phyloP scores from a whole-genome alignment of 176 grass and related monocot species.

The Aegilops umbellulata region DNA sequence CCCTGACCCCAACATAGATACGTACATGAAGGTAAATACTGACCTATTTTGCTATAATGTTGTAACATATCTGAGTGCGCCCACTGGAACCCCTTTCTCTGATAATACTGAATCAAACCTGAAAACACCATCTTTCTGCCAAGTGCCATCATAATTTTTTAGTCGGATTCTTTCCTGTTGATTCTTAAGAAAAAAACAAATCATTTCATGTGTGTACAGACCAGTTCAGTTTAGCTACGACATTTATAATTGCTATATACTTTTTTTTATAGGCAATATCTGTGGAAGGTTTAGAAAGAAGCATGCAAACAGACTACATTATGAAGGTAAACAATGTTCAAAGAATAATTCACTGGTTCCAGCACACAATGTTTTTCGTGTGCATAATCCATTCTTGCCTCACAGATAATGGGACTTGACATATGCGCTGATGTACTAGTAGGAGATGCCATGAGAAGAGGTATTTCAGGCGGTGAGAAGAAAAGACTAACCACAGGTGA shows the following conservation, averaged over 20 bases:
- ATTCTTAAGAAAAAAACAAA: neutral
- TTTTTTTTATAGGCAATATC: constrained; percentile 59
- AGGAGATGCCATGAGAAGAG: constrained; percentile 85
- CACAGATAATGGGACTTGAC: constrained; percentile 92
- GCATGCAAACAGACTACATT: constrained; percentile 85
- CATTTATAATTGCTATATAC: neutral
- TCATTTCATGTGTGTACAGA: neutral
- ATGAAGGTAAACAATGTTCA: constrained; percentile 61
- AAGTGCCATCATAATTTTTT: neutral
- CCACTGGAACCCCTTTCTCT: neutral
- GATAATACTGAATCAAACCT: neutral
- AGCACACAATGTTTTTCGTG: neutral
- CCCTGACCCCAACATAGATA: constrained; percentile 75
- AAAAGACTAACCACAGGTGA: constrained; percentile 88
- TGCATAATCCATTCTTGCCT: constrained; percentile 1
- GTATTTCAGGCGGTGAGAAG: constrained; percentile 94
- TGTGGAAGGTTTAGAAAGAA: constrained; percentile 72
- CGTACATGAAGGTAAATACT: constrained; percentile 75
- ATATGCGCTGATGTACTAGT: constrained; percentile 68
- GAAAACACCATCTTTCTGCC: neutral
- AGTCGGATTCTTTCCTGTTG: neutral
- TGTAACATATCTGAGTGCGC: neutral
- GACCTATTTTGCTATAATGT: neutral
- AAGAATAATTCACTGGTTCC: neutral
- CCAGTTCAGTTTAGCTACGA: neutral